A percentile compares a stretch with the other conserved stretches of the same genome.
phyloP scores from a whole-genome alignment of 768 basidiomycete species.

The Lactarius hatsudake region DNA sequence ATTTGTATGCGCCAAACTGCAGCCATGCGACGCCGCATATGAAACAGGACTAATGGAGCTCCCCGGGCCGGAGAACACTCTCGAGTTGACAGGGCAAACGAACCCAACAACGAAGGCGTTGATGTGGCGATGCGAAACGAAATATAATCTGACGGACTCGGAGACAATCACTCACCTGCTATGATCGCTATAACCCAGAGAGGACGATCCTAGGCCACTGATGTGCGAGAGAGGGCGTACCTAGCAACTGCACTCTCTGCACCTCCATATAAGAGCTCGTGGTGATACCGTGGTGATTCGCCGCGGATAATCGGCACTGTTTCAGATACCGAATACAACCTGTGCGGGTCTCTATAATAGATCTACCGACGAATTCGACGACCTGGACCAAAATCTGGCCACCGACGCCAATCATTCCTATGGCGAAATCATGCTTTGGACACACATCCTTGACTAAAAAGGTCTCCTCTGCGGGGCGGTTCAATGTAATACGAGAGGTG shows the following conservation, averaged over 20 bases:
- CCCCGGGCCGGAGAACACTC: neutral
- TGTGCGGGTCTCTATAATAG: neutral
- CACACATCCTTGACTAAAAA: neutral
- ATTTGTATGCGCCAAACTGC: neutral
- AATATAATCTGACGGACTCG: neutral
- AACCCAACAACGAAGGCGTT: neutral
- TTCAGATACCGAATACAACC: neutral
- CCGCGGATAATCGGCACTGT: constrained; percentile 7
- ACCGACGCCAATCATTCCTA: neutral
- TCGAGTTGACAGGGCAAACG: neutral
- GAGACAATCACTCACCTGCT: neutral
- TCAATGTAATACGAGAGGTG: neutral
- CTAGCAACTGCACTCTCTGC: neutral
- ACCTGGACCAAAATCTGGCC: neutral
- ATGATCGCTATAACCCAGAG: neutral
- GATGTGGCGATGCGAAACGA: neutral
- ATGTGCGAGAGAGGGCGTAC: neutral
- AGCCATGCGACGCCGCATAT: neutral
- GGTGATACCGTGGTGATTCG: neutral
- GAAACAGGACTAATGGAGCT: neutral
- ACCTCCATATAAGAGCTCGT: neutral
- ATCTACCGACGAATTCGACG: neutral
- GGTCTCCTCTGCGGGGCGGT: neutral
- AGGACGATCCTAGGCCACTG: neutral
- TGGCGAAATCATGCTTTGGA: neutral